Evolutionary conservation across 2,329 filamentous ascomycete species (phyloP).

Genomic region (Fusarium austroafricanum): DNA sequence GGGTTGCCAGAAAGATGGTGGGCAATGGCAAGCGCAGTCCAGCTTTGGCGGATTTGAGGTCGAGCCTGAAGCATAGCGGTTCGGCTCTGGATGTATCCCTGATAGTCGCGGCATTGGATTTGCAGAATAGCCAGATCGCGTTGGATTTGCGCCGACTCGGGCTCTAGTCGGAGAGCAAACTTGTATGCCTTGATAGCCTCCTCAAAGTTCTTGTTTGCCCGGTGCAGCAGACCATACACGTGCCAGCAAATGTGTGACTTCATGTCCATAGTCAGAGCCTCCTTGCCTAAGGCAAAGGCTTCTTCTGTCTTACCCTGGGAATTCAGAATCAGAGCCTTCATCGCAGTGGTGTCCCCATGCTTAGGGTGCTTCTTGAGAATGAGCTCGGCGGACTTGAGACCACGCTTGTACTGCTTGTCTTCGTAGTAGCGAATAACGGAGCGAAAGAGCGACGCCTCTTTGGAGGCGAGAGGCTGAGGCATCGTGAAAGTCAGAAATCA

Average conservation of each 20-base stretch:
- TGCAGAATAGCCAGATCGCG: conserved; percentile 93
- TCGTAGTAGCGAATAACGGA: conserved; percentile 97
- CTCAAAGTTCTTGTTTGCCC: conserved; percentile 96
- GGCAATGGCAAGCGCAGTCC: conserved; percentile 96
- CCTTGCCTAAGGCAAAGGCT: conserved; percentile 92
- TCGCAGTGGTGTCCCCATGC: conserved; percentile 97
- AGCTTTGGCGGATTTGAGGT: conserved; percentile 87
- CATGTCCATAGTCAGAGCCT: conserved; percentile 95
- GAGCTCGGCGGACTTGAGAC: conserved; percentile 94
- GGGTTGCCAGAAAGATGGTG: conserved; percentile 91
- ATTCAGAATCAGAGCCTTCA: conserved; percentile 98
- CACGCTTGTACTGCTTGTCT: conserved; percentile 96
- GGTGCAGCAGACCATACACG: conserved; percentile 94
- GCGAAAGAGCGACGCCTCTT: conserved; percentile 94
- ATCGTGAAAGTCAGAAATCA: conserved; percentile 56
- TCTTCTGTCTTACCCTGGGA: conserved; percentile 92
- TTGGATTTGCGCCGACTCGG: conserved; percentile 94
- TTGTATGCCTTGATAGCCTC: conserved; percentile 99
- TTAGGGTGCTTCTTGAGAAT: conserved; percentile 94
- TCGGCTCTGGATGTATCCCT: conserved; percentile 91
- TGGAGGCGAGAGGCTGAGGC: conserved; percentile 81
- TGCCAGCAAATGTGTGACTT: conserved; percentile 99
- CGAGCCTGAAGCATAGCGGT: conserved; percentile 87
- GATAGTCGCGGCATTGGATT: conserved; percentile 95
- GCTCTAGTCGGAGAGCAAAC: conserved; percentile 91